Conservation (phyloP, 768 basidiomycete genomes). For the Megacollybia marginata region DNA sequence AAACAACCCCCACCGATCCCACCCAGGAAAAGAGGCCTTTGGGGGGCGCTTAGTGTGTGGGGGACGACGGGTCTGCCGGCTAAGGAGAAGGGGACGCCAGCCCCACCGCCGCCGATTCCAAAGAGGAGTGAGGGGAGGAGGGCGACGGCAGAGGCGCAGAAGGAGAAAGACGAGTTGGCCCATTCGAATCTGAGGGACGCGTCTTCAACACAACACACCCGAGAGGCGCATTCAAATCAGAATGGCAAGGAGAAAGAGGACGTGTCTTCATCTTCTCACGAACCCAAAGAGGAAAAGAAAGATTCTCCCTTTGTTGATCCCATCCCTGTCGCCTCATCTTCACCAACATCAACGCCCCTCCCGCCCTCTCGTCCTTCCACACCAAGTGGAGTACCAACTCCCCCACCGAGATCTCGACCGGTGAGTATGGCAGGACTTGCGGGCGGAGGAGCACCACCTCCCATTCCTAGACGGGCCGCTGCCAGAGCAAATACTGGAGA, state of each 20-base stretch:
- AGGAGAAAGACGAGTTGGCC: too few species aligned
- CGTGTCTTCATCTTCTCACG: background rate
- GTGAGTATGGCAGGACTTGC: conserved; percentile 12
- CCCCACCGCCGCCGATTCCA: conserved; percentile 37
- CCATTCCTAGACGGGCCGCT: conserved; percentile 60
- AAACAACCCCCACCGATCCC: conserved; percentile 35
- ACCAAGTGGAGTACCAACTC: conserved; percentile 18
- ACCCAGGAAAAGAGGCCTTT: conserved; percentile 53
- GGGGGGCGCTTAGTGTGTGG: conserved; percentile 51
- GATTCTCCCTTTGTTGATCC: too few species aligned
- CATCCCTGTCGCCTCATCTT: background rate
- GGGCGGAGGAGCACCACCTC: conserved; percentile 37
- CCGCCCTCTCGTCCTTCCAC: conserved; percentile 39
- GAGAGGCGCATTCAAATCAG: background rate
- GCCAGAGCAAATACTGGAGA: conserved; percentile 32
- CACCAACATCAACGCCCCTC: conserved; percentile 19
- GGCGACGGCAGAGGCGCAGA: conserved; percentile 1
- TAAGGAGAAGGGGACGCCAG: conserved; percentile 26
- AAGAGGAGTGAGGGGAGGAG: conserved; percentile 35
- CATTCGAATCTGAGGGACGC: too few species aligned
- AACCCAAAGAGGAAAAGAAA: background rate
- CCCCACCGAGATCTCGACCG: conserved; percentile 27
- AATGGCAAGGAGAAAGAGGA: background rate
- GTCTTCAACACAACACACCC: background rate
- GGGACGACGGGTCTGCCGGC: conserved; percentile 35